Evolutionary conservation across 176 grass and related monocot species (phyloP).

Genomic region (Stipa capillata): DNA sequence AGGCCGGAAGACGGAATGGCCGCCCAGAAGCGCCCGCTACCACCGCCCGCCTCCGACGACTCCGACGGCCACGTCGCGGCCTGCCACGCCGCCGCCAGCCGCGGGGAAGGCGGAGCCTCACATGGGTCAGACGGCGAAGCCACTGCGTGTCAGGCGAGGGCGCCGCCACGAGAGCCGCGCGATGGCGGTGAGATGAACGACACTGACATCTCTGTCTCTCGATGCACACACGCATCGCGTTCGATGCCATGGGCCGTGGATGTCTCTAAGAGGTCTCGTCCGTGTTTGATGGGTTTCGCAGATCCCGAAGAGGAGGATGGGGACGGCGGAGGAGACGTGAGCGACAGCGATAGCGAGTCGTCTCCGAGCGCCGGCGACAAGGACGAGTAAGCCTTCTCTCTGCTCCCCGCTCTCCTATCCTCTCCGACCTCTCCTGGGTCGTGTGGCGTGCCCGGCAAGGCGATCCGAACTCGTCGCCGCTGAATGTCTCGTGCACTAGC

Average conservation of each 20-base stretch:
- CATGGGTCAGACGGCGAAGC: background rate
- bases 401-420: background rate
- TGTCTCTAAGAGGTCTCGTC: conserved; percentile 9
- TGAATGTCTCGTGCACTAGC: background rate
- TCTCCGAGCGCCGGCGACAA: conserved; percentile 20
- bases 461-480: conserved; percentile 12
- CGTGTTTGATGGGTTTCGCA: conserved; percentile 19
- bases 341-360: conserved; percentile 17
- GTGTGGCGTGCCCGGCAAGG: background rate
- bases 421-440: background rate
- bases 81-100: background rate
- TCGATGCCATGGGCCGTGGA: background rate
- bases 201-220: background rate
- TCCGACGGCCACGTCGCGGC: background rate
- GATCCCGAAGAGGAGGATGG: conserved; percentile 23
- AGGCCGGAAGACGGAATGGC: conserved; percentile 9
- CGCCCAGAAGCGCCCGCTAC: conserved; percentile 30
- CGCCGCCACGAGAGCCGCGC: background rate
- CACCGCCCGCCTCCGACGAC: conserved; percentile 14
- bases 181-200: conserved; percentile 28
- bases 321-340: background rate
- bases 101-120: background rate
- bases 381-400: conserved; percentile 25
- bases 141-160: background rate
- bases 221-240: background rate